These are phyloP conservation scores for Articulospora tetracladia DNA, from an alignment of 495 filamentous ascomycete species.

Conservation along the genomic window DNA sequence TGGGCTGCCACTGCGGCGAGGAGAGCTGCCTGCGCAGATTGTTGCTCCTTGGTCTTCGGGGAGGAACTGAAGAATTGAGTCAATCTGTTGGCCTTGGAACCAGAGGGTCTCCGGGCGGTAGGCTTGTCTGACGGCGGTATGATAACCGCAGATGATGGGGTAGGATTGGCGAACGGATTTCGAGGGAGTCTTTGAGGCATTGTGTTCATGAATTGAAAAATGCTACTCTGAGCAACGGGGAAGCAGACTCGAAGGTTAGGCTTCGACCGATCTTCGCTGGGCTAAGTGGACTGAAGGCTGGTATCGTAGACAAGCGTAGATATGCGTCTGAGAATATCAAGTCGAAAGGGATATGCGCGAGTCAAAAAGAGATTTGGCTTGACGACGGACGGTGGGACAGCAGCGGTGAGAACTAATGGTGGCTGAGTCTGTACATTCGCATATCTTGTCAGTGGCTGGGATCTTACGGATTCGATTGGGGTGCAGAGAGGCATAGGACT, in stretches of 20 bases:
- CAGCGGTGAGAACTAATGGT: background rate
- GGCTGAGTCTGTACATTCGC: conserved; percentile 1
- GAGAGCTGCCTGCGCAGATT: conserved; percentile 50
- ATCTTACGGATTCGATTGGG: background rate
- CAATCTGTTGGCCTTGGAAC: conserved; percentile 53
- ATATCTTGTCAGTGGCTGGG: background rate
- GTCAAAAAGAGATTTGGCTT: background rate
- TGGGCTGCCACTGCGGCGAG: conserved; percentile 53
- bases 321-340: background rate
- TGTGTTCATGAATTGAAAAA: conserved; percentile 14
- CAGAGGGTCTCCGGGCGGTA: conserved; percentile 44
- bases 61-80: conserved; percentile 63
- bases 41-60: conserved; percentile 61
- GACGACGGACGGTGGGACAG: background rate
- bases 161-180: conserved; percentile 26
- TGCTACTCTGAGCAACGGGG: background rate
- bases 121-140: conserved; percentile 21
- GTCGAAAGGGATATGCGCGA: background rate
- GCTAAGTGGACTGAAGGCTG: background rate
- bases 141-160: conserved; percentile 17
- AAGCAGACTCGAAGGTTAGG: background rate
- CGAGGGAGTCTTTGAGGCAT: conserved; percentile 29
- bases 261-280: background rate
- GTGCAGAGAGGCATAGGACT: background rate
- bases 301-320: background rate